These are phyloP conservation scores for Rhodotorula paludigena DNA, from an alignment of 768 basidiomycete genomes.

Conservation along the genomic window DNA sequence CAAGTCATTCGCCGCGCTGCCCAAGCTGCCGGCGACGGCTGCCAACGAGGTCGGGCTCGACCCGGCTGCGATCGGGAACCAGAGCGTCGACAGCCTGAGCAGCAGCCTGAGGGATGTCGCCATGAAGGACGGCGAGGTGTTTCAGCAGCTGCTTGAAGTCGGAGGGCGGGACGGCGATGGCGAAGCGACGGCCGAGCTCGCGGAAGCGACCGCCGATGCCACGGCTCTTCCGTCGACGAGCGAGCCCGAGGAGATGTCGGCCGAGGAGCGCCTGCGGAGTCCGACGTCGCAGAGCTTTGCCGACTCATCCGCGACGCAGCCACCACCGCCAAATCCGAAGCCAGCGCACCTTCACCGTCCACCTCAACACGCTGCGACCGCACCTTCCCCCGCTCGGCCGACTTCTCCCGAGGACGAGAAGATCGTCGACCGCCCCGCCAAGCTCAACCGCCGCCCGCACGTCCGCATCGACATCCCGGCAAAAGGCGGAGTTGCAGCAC, in stretches of 20 bases:
- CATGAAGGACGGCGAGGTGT: constrained; percentile 7
- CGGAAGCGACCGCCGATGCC: constrained; percentile 9
- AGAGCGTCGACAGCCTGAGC: background rate
- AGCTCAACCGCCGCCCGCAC: constrained; percentile 12
- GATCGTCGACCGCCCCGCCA: constrained; percentile 8
- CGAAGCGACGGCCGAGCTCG: constrained; percentile 10
- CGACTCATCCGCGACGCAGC: background rate
- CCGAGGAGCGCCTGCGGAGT: constrained; percentile 2
- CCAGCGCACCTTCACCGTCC: background rate
- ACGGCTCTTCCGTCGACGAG: background rate
- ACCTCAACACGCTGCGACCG: constrained; percentile 2
- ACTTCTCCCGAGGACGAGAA: constrained; percentile 4
- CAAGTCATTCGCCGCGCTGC: constrained; percentile 37
- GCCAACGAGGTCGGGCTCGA: constrained; percentile 3
- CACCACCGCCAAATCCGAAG: background rate
- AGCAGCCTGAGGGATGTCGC: constrained; percentile 1
- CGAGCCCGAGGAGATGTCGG: constrained; percentile 30
- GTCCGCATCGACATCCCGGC: constrained; percentile 27
- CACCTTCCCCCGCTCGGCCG: background rate
- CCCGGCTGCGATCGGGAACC: background rate
- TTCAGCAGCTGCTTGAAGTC: constrained; percentile 28
- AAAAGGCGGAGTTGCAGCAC: background rate
- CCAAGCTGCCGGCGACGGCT: constrained; percentile 23
- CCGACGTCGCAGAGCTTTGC: constrained; percentile 1
- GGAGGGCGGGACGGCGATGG: constrained; percentile 17